These are phyloP conservation scores for Filosporella fistucella DNA, from an alignment of 495 filamentous ascomycete genomes.

Conservation along the genomic window DNA sequence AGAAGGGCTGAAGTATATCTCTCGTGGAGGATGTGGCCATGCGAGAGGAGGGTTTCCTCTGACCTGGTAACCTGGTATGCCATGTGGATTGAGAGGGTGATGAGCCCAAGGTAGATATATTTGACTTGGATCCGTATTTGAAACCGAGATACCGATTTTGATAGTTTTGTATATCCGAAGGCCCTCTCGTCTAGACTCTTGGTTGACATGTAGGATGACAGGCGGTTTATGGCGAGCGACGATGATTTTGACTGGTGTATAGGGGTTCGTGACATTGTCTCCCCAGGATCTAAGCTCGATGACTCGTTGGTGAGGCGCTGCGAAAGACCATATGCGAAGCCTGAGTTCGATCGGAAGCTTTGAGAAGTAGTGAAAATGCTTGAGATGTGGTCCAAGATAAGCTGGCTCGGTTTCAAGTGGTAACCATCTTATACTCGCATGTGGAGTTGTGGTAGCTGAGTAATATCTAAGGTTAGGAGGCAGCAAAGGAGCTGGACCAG, in stretches of 20 bases:
- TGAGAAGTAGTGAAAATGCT: slow-evolving; percentile 14
- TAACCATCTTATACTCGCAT: not conserved
- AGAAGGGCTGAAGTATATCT: slow-evolving; percentile 10
- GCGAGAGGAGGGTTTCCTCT: slow-evolving; percentile 1
- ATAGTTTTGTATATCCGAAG: slow-evolving; percentile 14
- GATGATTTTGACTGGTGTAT: slow-evolving; percentile 13
- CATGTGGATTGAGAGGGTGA: slow-evolving; percentile 11
- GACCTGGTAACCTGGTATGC: not conserved
- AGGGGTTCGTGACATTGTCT: not conserved
- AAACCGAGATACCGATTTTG: slow-evolving; percentile 10
- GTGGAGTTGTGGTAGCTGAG: not conserved
- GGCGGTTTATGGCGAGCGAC: slow-evolving; percentile 4
- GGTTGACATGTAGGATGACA: slow-evolving; percentile 9
- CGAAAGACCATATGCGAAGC: slow-evolving; percentile 19
- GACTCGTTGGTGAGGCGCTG: slow-evolving; percentile 1
- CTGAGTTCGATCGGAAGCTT: slow-evolving; percentile 17
- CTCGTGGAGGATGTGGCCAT: not conserved
- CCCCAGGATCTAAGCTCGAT: slow-evolving; percentile 21
- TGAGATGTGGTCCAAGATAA: no score
- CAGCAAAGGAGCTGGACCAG: not conserved
- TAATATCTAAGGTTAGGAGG: not conserved
- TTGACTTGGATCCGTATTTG: not conserved
- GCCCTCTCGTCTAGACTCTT: slow-evolving; percentile 16
- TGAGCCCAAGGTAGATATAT: slow-evolving; percentile 13
- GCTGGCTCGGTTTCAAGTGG: no score